Conservation (phyloP, 257 asterid species). For the Ocimum tenuiflorum region DNA sequence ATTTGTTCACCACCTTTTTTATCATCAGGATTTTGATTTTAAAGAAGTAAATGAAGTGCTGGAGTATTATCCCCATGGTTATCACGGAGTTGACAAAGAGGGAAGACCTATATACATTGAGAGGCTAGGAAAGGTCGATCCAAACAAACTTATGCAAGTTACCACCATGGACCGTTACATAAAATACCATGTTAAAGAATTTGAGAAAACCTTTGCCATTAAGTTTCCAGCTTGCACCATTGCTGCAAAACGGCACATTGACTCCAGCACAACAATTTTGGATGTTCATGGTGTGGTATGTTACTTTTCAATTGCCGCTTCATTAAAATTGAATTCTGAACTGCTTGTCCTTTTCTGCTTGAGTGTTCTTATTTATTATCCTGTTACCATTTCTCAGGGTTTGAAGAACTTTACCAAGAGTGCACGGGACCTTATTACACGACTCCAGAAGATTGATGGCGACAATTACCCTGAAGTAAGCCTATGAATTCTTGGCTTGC, state of each 20-base stretch:
- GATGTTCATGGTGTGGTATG: constrained; percentile 98
- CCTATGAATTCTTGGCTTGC: constrained; percentile 10
- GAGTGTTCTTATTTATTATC: constrained; percentile 1
- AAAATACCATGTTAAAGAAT: constrained; percentile 82
- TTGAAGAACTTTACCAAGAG: constrained; percentile 74
- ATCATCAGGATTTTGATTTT: constrained; percentile 80
- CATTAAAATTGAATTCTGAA: constrained; percentile 10
- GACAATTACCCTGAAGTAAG: constrained; percentile 90
- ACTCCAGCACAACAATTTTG: constrained; percentile 89
- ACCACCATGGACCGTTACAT: constrained; percentile 83
- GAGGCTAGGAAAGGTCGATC: constrained; percentile 80
- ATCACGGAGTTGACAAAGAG: constrained; percentile 94
- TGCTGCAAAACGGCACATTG: constrained; percentile 91
- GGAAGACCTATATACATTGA: constrained; percentile 93
- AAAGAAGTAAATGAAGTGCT: constrained; percentile 71
- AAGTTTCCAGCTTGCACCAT: constrained; percentile 95
- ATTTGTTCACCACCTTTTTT: constrained; percentile 7
- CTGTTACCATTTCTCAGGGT: constrained; percentile 45
- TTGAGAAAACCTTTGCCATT: constrained; percentile 64
- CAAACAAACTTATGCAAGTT: constrained; percentile 85
- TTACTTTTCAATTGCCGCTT: not conserved
- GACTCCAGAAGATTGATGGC: constrained; percentile 90
- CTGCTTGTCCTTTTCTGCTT: constrained; percentile 1
- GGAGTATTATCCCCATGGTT: constrained; percentile 89
- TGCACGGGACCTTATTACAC: constrained; percentile 78